Evolutionary conservation across 2,329 filamentous ascomycete genomes (phyloP), one percentile per base, ranked within the genome.

Genomic region (Rutstroemia sydowiana): DNA sequence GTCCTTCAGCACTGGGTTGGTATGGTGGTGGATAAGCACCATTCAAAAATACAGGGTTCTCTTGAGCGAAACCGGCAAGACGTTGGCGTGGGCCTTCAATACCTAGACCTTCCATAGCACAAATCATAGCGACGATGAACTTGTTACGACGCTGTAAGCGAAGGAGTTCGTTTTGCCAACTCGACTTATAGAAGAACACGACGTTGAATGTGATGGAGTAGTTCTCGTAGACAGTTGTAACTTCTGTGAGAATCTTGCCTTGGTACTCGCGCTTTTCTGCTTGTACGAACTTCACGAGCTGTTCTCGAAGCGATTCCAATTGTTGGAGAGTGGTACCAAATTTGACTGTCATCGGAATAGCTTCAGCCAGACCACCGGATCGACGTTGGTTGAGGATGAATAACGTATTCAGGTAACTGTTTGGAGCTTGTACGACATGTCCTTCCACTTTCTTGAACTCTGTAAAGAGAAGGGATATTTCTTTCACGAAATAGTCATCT

Each of bases 381-480:
- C 92, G 86, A 42, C 92, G 84, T 71, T 95, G 90, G 69, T 97
- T 97, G 41, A 96, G 82, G 57, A 97, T 95, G 70, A 96, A 96
- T 0, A 97, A 77, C 0, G 82, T 89, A 70, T 96, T 97, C 51
- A 97, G 78, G 34, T 95, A 83, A 53, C 87, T 95, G 76, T 97
- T 97, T 10, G 92, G 92, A 0, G 92, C 92, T 69, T 96, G 92
- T 0, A 97, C 92, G 21, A 96, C 85, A 62, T 96, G 91, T 2
- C 92, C 92, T 69, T 96, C 86, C 87, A 96, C 92, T 75, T 96
- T 96, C 76, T 96, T 96, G 74, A 96, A 96, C 65, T 96, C 92
- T 13, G 92, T 97, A 67, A 93, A 97, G 14, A 96, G 77, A 1
- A 97, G 76, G 1, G 89, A 87, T 51, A 97, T 95, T 65, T 95